Evolutionary conservation across 2,329 filamentous ascomycete genomes (phyloP).

Genomic region (Blastomyces silverae): DNA sequence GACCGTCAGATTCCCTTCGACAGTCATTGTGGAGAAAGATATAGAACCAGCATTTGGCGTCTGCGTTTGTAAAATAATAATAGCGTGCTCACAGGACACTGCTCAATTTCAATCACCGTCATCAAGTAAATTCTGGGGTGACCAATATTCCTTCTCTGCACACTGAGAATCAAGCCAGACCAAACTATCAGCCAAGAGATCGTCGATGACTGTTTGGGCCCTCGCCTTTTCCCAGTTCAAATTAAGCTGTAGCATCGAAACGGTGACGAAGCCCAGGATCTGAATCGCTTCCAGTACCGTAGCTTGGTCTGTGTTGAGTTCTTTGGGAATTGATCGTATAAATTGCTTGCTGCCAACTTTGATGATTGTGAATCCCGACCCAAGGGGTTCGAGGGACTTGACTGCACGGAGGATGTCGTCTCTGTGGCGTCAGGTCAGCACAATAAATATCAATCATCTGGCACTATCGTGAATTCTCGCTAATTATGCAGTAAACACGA

Average conservation of each 20-base stretch:
- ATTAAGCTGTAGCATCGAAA: slow-evolving; percentile 83
- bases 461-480: not conserved
- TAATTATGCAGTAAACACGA: not conserved
- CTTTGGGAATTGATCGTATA: slow-evolving; percentile 87
- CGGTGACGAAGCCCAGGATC: slow-evolving; percentile 79
- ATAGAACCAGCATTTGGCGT: not conserved
- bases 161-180: slow-evolving; percentile 89
- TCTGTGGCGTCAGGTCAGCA: slow-evolving; percentile 33
- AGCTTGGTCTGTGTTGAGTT: slow-evolving; percentile 90
- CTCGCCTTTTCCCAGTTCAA: slow-evolving; percentile 76
- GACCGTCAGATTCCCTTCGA: not conserved
- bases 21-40: not conserved
- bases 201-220: slow-evolving; percentile 83
- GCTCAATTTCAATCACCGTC: slow-evolving; percentile 34
- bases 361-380: slow-evolving; percentile 78
- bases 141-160: slow-evolving; percentile 88
- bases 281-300: slow-evolving; percentile 87
- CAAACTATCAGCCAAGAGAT: slow-evolving; percentile 79
- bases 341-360: slow-evolving; percentile 77
- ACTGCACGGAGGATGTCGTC: slow-evolving; percentile 91
- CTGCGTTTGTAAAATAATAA: not conserved
- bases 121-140: slow-evolving; percentile 41
- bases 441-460: not conserved
- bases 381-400: slow-evolving; percentile 75
- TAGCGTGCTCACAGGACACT: not conserved